These are phyloP conservation scores for Sabuloglossum arenarium DNA, from an alignment of 495 filamentous ascomycete genomes.

Conservation along the genomic window DNA sequence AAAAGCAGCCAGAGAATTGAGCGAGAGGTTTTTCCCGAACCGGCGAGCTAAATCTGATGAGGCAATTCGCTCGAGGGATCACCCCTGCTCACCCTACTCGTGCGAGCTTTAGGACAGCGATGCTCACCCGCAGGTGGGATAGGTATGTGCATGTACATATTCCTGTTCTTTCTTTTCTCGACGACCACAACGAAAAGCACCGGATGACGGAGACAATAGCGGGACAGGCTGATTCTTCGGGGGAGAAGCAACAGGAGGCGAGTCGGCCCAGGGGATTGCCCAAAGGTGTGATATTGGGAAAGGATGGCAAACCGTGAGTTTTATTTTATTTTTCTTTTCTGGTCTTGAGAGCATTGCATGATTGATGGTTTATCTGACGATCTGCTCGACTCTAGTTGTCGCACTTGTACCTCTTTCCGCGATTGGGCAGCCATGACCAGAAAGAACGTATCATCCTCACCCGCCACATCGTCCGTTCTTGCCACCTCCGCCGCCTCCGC, in stretches of 20 bases:
- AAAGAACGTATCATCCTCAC: slow-evolving; percentile 18
- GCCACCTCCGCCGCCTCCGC: neutral
- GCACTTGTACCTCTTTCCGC: slow-evolving; percentile 58
- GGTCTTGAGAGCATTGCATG: neutral
- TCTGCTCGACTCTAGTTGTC: slow-evolving; percentile 41
- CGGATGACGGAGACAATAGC: neutral
- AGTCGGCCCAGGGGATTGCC: slow-evolving; percentile 26
- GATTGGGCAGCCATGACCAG: slow-evolving; percentile 52
- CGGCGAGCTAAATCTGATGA: too few species aligned
- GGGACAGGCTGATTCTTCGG: neutral
- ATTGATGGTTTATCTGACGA: neutral
- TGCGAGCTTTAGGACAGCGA: too few species aligned
- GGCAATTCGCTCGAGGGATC: too few species aligned
- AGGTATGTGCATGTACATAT: too few species aligned
- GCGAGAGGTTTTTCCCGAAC: too few species aligned
- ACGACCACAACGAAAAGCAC: neutral
- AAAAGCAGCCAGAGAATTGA: too few species aligned
- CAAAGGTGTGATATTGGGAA: slow-evolving; percentile 69
- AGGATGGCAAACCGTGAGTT: slow-evolving; percentile 89
- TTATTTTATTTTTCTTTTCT: neutral
- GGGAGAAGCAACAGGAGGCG: neutral
- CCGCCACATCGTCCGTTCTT: slow-evolving; percentile 9
- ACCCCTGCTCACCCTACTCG: too few species aligned
- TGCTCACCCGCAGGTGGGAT: too few species aligned
- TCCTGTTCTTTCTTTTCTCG: too few species aligned